These are phyloP conservation scores for Psilocybe mexicana DNA, from an alignment of 1,284 basidiomycete genomes.

Conservation along the genomic window DNA sequence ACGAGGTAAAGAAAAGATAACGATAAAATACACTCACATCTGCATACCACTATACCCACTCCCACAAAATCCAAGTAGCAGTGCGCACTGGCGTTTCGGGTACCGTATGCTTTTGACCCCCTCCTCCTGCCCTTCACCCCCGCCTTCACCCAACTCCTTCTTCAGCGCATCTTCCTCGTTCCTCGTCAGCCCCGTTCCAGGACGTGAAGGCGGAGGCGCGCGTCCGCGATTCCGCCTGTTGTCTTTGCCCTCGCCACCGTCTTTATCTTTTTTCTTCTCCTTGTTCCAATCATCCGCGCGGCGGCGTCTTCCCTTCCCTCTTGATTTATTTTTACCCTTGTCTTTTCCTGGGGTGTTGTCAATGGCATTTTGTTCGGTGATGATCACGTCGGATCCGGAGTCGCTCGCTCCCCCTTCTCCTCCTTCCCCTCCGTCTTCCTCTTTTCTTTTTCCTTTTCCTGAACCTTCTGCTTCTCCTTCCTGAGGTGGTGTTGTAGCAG, in stretches of 20 bases:
- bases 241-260: background rate
- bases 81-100: conserved; percentile 73
- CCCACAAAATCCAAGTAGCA: conserved; percentile 80
- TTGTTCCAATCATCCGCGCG: background rate
- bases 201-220: background rate
- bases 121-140: background rate
- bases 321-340: background rate
- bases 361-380: background rate
- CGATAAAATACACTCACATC: conserved; percentile 54
- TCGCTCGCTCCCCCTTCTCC: background rate
- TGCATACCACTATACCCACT: conserved; percentile 93
- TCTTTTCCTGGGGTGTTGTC: background rate
- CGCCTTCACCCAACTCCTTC: background rate
- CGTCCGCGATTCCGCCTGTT: conserved; percentile 7
- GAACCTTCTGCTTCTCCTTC: background rate
- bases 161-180: conserved; percentile 15
- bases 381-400: background rate
- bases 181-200: background rate
- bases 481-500: background rate
- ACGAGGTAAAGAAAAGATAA: background rate
- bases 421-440: too few species aligned
- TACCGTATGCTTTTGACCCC: conserved; percentile 45
- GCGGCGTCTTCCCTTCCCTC: background rate
- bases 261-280: background rate
- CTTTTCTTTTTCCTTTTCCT: too few species aligned